These are phyloP conservation scores for Avena sativa DNA, from an alignment of 176 grass and related monocot species.

Conservation along the genomic window DNA sequence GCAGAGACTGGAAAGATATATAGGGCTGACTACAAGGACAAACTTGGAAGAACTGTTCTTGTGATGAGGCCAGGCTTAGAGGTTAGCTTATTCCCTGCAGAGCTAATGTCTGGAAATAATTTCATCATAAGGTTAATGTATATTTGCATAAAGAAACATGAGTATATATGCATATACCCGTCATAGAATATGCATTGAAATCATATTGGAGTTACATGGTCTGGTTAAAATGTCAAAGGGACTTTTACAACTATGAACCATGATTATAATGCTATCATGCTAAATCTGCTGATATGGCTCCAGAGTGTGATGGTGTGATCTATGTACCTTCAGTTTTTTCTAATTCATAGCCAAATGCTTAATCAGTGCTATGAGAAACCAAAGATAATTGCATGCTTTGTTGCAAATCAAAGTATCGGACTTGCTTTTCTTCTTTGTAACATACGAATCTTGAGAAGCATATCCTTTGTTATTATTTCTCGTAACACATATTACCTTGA, in stretches of 20 bases:
- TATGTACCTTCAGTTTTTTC: not conserved
- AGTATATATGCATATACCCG: slow-evolving; percentile 9
- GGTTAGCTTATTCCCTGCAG: slow-evolving; percentile 37
- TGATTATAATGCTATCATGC: not conserved
- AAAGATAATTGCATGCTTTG: not conserved
- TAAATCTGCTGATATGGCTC: not conserved
- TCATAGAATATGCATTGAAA: not conserved
- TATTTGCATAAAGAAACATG: not conserved
- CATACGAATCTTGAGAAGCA: slow-evolving; percentile 20
- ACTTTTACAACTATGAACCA: not conserved
- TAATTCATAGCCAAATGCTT: slow-evolving; percentile 7
- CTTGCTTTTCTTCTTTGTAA: not conserved
- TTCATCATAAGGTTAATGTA: slow-evolving; percentile 6
- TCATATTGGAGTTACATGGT: slow-evolving; percentile 13
- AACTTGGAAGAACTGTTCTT: slow-evolving; percentile 84
- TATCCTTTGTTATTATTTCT: not conserved
- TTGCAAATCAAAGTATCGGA: not conserved
- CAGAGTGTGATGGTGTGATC: not conserved
- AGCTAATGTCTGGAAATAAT: slow-evolving; percentile 30
- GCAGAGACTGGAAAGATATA: slow-evolving; percentile 87
- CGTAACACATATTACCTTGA: not conserved
- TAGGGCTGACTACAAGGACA: slow-evolving; percentile 78
- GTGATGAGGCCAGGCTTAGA: slow-evolving; percentile 76
- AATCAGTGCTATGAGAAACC: not conserved
- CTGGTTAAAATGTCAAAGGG: not conserved